These are phyloP conservation scores for Paracorniculantispora psalliotae DNA, from an alignment of 2,329 filamentous ascomycete species.

Conservation along the genomic window DNA sequence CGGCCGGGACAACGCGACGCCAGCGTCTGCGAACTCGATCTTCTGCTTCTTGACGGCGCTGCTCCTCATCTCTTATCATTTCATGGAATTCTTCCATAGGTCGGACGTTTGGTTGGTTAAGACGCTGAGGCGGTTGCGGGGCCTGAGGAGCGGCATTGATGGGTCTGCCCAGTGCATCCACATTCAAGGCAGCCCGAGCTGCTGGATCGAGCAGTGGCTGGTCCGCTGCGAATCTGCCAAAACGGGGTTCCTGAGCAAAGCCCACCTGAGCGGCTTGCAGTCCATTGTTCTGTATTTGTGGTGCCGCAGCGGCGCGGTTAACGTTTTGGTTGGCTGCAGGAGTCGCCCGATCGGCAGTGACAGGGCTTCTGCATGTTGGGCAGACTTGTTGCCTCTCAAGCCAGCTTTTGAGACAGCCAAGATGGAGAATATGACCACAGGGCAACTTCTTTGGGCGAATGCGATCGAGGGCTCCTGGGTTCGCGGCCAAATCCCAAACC, in stretches of 20 bases:
- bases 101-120: neutral
- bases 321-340: conserved; percentile 21
- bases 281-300: conserved; percentile 18
- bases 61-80: conserved; percentile 7
- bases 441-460: conserved; percentile 91
- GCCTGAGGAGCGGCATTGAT: neutral
- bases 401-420: conserved; percentile 94
- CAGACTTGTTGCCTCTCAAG: conserved; percentile 95
- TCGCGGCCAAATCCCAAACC: conserved; percentile 59
- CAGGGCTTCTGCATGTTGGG: conserved; percentile 84
- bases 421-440: conserved; percentile 91
- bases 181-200: neutral
- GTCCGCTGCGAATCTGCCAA: conserved; percentile 2
- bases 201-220: neutral
- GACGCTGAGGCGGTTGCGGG: neutral
- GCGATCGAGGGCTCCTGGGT: conserved; percentile 70
- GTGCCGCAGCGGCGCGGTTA: conserved; percentile 19
- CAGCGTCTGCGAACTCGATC: conserved; percentile 4
- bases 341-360: conserved; percentile 37
- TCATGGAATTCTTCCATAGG: conserved; percentile 5
- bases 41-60: conserved; percentile 6
- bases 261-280: neutral
- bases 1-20: neutral
- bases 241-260: neutral
- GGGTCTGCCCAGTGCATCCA: neutral